These are phyloP conservation scores for Quercus agrifolia DNA, from an alignment of 306 rosid genomes.

Conservation along the genomic window DNA sequence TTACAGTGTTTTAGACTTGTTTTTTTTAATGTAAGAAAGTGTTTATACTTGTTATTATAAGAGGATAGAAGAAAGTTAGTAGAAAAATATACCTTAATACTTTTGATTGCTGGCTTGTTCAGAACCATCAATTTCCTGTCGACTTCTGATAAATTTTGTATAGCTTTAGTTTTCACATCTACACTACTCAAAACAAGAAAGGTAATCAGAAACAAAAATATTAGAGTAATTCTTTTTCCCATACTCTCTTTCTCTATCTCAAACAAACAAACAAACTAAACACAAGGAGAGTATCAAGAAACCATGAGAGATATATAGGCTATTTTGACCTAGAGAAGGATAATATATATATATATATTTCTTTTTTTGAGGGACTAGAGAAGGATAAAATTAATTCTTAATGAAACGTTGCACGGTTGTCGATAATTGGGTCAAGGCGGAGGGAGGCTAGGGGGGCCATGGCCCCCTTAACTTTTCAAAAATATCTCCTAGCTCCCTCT, in stretches of 20 bases:
- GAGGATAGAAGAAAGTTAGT: too few species aligned
- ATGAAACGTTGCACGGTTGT: too few species aligned
- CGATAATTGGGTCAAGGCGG: too few species aligned
- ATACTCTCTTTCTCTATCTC: constrained; percentile 7
- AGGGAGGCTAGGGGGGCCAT: too few species aligned
- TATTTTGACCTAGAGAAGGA: background rate
- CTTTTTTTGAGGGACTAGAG: too few species aligned
- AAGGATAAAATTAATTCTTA: too few species aligned
- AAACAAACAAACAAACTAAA: background rate
- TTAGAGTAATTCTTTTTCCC: background rate
- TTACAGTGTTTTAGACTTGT: too few species aligned
- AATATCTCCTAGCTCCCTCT: too few species aligned
- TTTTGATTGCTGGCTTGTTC: constrained; percentile 50
- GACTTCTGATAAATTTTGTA: background rate
- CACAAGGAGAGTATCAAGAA: background rate
- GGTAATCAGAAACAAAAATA: constrained; percentile 18
- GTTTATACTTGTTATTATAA: too few species aligned
- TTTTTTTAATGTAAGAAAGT: too few species aligned
- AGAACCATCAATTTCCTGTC: constrained; percentile 45
- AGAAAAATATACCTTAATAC: constrained; percentile 33
- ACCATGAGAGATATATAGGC: background rate
- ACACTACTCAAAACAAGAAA: constrained; percentile 10
- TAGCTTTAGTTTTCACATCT: constrained; percentile 15
- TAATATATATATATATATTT: too few species aligned
- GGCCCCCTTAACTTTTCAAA: too few species aligned